Evolutionary conservation across 345 rosid genomes (phyloP).

Genomic region (Aurinia saxatilis): DNA sequence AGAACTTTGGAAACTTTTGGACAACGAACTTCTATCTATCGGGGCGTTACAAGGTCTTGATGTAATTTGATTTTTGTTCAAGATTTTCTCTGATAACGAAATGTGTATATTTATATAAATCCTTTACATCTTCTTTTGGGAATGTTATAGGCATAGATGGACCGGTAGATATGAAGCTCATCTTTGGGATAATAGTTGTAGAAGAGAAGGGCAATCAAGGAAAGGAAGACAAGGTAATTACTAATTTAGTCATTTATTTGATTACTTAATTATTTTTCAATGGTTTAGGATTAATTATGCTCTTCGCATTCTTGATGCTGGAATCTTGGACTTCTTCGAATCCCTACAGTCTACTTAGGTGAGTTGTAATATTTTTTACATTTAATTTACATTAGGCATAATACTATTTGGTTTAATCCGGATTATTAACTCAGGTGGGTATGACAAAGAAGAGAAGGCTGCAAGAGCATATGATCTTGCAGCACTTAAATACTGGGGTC

Average conservation of each 20-base stretch:
- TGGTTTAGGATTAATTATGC: constrained; percentile 18
- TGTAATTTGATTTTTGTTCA: not conserved
- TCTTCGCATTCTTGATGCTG: constrained; percentile 13
- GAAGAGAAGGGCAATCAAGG: constrained; percentile 98
- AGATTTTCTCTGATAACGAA: not conserved
- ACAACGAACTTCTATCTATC: constrained; percentile 92
- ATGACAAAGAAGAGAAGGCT: constrained; percentile 99
- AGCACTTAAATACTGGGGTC: constrained; percentile 97
- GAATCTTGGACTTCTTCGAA: constrained; percentile 6
- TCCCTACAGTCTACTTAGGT: constrained; percentile 78
- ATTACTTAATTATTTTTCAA: not conserved
- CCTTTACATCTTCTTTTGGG: not conserved
- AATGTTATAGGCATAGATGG: constrained; percentile 79
- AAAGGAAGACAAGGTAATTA: constrained; percentile 92
- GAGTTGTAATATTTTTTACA: constrained; percentile 20
- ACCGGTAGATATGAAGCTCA: constrained; percentile 99
- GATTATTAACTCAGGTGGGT: constrained; percentile 58
- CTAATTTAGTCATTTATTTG: not conserved
- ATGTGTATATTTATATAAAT: not conserved
- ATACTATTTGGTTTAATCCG: not conserved
- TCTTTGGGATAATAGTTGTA: constrained; percentile 98
- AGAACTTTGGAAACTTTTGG: constrained; percentile 90
- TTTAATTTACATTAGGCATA: not conserved
- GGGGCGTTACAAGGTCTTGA: constrained; percentile 86
- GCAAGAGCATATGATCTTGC: constrained; percentile 96